These are phyloP conservation scores for Cutaneotrichosporon arboriforme DNA, from an alignment of 1,284 basidiomycete genomes.

Conservation along the genomic window DNA sequence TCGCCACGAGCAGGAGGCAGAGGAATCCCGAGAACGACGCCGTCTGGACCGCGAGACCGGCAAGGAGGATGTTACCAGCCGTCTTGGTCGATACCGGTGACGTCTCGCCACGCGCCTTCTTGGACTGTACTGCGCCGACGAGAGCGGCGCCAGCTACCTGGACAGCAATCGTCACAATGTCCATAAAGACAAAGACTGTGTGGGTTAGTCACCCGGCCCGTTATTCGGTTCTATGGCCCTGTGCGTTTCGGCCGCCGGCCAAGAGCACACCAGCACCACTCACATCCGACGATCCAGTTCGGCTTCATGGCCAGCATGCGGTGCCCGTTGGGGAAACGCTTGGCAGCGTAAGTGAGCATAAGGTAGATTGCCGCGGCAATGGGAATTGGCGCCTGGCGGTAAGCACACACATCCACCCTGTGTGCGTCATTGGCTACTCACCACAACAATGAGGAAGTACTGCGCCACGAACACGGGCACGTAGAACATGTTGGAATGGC, in stretches of 20 bases:
- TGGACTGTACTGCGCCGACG: conserved; percentile 47
- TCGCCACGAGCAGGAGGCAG: neutral
- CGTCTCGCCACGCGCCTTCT: conserved; percentile 20
- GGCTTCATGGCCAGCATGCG: conserved; percentile 30
- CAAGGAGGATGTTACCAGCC: conserved; percentile 48
- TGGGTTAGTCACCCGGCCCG: neutral
- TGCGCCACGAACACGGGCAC: conserved; percentile 30
- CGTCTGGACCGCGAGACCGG: conserved; percentile 43
- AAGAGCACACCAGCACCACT: too few relatives aligned
- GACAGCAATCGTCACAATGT: conserved; percentile 39
- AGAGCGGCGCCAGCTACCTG: conserved; percentile 49
- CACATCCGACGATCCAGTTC: conserved; percentile 32
- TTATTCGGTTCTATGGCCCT: too few relatives aligned
- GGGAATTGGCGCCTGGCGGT: conserved; percentile 41
- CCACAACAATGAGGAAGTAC: conserved; percentile 49
- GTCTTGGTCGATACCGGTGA: conserved; percentile 34
- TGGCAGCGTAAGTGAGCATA: conserved; percentile 33
- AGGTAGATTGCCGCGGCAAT: conserved; percentile 48
- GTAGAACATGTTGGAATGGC: conserved; percentile 25
- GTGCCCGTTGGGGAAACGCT: conserved; percentile 22
- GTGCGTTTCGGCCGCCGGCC: too few relatives aligned
- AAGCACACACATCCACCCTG: neutral
- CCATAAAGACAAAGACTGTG: conserved; percentile 42
- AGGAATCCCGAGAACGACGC: conserved; percentile 14
- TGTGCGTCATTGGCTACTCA: conserved; percentile 20